Evolutionary conservation across 164 flowering plant genomes (phyloP), one percentile per base, ranked within the genome.

Genomic region (Echeveria elegans): DNA sequence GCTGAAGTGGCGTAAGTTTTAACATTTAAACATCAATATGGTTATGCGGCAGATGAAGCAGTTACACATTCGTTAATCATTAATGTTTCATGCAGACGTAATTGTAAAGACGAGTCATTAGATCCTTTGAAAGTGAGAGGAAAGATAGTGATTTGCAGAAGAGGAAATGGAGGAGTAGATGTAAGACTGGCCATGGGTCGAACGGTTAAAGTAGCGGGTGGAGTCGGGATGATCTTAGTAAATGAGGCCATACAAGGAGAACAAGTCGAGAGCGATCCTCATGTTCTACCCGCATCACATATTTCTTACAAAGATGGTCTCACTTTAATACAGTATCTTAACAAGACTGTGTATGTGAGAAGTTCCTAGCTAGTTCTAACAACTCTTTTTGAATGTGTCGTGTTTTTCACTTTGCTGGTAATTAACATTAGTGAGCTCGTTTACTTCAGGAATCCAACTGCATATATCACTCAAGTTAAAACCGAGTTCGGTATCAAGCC

Each of bases 1-100:
- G 30, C 11, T 3, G 76, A 78, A 0, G 81, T 85, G 86, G 84
- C 74, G 78, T 88, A 16, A 66, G n/a, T 41, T 29, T 32, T 23
- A 66, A 43, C 16, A 12, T 12, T 43, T 11, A 14, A 0, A 14
- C 18, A 11, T 43, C 47, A 0, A 43, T 43, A 16, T 12, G 47
- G 15, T 43, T 14, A 43, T 43, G 38, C 26, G n/a, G n/a, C 40
- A 31, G 36, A 31, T 36, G 8, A 5, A 6, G 21, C 36, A 63
- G 36, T 64, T 21, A 32, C 53, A 7, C 3, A 21, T n/a, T n/a
- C n/a, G n/a, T n/a, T n/a, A n/a, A n/a, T n/a, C n/a, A n/a, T n/a
- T 1, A 41, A 50, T 34, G 9, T 50, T 66, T 58, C n/a, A 5
- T 68, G 75, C 71, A 74, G 77, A 5, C 9, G 9, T 34, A 48